These are phyloP conservation scores for Cinnamomum micranthum DNA, from an alignment of 164 flowering plant species.

Conservation along the genomic window DNA sequence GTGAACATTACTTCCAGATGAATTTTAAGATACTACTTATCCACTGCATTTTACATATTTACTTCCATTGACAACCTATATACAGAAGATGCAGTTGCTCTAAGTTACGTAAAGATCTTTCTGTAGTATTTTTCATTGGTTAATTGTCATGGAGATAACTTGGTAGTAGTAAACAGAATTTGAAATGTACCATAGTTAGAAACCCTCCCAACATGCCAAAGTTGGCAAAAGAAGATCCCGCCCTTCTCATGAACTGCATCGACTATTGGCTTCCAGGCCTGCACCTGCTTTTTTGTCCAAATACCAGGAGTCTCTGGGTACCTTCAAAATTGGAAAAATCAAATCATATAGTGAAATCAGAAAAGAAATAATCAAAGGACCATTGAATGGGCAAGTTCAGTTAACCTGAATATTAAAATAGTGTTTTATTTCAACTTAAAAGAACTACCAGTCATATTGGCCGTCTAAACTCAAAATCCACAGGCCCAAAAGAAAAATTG, in stretches of 20 bases:
- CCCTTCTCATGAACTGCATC: constrained; percentile 36
- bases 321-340: constrained; percentile 14
- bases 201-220: constrained; percentile 33
- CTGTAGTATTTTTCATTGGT: neutral
- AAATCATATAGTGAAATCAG: neutral
- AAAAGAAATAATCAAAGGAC: neutral
- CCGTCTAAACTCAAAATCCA: neutral
- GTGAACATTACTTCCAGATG: neutral
- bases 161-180: neutral
- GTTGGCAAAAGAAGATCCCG: constrained; percentile 27
- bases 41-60: neutral
- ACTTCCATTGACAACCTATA: too few species aligned
- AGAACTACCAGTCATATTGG: neutral
- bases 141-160: neutral
- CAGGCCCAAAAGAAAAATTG: neutral
- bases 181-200: constrained; percentile 18
- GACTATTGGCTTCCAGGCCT: constrained; percentile 35
- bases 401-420: too few species aligned
- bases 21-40: neutral
- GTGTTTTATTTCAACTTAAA: neutral
- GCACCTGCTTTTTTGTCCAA: constrained; percentile 33
- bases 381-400: neutral
- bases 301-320: constrained; percentile 28
- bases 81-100: neutral
- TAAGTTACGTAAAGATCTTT: neutral